Evolutionary conservation across 768 basidiomycete genomes (phyloP).

Genomic region (Astraeus odoratus): DNA sequence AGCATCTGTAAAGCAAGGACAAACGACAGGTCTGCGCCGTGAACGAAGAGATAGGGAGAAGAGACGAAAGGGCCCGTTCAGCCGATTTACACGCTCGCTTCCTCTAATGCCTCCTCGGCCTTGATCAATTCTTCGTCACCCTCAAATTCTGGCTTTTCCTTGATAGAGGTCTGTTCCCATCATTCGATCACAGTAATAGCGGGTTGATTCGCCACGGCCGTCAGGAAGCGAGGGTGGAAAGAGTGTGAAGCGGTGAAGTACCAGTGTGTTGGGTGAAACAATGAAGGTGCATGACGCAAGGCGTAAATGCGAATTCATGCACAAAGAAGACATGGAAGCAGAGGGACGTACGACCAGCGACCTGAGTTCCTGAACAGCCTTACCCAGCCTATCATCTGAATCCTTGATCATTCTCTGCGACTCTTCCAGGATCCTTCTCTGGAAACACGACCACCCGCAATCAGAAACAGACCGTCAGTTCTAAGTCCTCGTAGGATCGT

Average conservation of each 20-base stretch:
- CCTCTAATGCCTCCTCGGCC: slow-evolving; percentile 54
- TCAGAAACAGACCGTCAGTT: slow-evolving; percentile 1
- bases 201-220: background rate
- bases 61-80: slow-evolving; percentile 3
- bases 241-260: slow-evolving; percentile 7
- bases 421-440: slow-evolving; percentile 70
- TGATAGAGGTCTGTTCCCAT: slow-evolving; percentile 21
- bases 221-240: slow-evolving; percentile 6
- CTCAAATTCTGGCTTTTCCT: slow-evolving; percentile 22
- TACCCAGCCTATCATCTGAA: slow-evolving; percentile 51
- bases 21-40: slow-evolving; percentile 11
- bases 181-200: background rate
- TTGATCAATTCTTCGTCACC: slow-evolving; percentile 38
- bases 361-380: slow-evolving; percentile 55
- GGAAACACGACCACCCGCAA: slow-evolving; percentile 3
- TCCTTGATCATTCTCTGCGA: slow-evolving; percentile 77
- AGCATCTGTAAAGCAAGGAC: slow-evolving; percentile 10
- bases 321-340: slow-evolving; percentile 9
- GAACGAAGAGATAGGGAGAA: slow-evolving; percentile 11
- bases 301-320: slow-evolving; percentile 8
- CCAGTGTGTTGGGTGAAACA: no score
- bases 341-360: slow-evolving; percentile 55
- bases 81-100: slow-evolving; percentile 37
- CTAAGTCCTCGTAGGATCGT: background rate
- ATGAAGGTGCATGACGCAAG: background rate